Evolutionary conservation across 2,329 filamentous ascomycete species (phyloP).

Genomic region (Fonsecaea pedrosoi): DNA sequence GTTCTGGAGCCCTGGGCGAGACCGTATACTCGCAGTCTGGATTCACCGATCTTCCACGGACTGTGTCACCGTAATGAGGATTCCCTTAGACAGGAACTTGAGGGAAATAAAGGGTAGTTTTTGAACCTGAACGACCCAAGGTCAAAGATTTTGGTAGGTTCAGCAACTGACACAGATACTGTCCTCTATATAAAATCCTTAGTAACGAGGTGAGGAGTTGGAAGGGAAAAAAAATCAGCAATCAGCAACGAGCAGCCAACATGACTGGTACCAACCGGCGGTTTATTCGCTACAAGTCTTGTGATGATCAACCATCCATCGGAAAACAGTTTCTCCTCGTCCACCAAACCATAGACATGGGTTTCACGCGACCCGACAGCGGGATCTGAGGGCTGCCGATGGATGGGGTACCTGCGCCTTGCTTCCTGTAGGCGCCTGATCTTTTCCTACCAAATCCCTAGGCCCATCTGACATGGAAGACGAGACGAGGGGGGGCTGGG

Average conservation of each 20-base stretch:
- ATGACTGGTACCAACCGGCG: conserved; percentile 8
- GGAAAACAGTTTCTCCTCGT: conserved; percentile 5
- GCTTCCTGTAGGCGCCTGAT: conserved; percentile 23
- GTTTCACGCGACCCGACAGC: conserved; percentile 9
- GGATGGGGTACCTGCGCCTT: conserved; percentile 23
- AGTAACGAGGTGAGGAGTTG: background rate
- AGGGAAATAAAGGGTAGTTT: background rate
- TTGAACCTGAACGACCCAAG: background rate
- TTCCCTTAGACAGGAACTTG: conserved; percentile 1
- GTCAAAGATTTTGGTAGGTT: background rate
- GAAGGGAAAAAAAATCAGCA: conserved; percentile 5
- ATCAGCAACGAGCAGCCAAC: conserved; percentile 2
- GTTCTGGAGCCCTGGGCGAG: conserved; percentile 22
- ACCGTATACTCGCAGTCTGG: conserved; percentile 24
- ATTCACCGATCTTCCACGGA: conserved; percentile 17
- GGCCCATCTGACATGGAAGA: conserved; percentile 15
- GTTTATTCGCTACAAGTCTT: conserved; percentile 22
- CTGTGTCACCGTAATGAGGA: conserved; percentile 20
- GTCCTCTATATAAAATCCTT: conserved; percentile 6
- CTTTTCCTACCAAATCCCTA: conserved; percentile 15
- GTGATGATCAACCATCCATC: conserved; percentile 21
- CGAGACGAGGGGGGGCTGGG: conserved; percentile 12
- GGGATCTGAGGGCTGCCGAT: conserved; percentile 4
- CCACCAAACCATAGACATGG: background rate
- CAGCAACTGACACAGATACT: background rate